Base-by-base conservation (phyloP, 2,329 filamentous ascomycete species). In the Fusarium gaditjirri region DNA sequence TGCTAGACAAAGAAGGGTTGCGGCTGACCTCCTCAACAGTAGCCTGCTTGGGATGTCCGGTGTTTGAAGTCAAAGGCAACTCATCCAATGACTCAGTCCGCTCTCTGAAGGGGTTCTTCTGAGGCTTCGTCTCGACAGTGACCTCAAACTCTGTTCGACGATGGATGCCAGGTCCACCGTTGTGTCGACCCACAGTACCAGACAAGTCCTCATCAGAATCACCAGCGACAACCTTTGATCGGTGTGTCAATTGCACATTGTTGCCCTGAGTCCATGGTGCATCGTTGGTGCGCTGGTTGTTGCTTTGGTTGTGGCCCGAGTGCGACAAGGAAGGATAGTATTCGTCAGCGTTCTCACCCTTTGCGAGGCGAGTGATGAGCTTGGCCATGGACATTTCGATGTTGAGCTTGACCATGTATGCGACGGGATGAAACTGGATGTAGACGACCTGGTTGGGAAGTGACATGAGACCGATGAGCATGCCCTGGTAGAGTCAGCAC, bases 371-470 rank as follows among this genome's bases (percentile, higher is more conserved):
- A 10, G 79, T 83, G 71, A 88, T 87, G n/a, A 88, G 83, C 16
- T 83, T 82, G 39, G 86, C 85, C 85, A 88, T 87, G 17, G 82
- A 83, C 81, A 87, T 84, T 75, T 87, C 86, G 68, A 87, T 87
- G 72, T 87, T 85, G 44, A 88, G 82, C 63, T 87, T 88, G 62
- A 87, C 84, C 39, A 86, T 81, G 72, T 87, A 88, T 8, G 84
- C 84, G 13, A 87, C 80, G 2, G 86, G 85, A 61, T 87, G 85
- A 74, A 88, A 86, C 69, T 87, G 85, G 41, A 87, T 83, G 68
- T 85, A 80, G n/a, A 82, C 78, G 23, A 74, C 65, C 65, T 80
- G 78, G 52, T 81, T 81, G 0, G 77, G 76, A 1, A 80, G 62
- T 7, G 73, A 81, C 79, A 81, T 81, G 12, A 80, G 75, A 3